Evolutionary conservation across 176 grass and related monocot species (phyloP).

Genomic region (Aegilops speltoides): DNA sequence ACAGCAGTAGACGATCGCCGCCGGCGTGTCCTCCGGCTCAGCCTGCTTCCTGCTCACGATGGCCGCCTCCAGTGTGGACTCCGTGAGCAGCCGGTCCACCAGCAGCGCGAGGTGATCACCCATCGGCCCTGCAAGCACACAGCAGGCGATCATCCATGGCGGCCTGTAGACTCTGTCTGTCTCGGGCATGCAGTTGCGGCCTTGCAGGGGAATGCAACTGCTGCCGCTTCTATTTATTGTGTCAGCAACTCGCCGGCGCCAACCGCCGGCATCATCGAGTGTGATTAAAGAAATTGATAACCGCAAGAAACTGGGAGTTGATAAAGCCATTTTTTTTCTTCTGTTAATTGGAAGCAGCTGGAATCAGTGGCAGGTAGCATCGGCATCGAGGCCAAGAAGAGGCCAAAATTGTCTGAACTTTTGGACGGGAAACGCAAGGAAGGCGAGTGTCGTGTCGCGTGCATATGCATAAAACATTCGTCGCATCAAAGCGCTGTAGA

Average conservation of each 20-base stretch:
- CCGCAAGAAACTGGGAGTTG: neutral
- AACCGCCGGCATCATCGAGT: neutral
- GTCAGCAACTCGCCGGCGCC: neutral
- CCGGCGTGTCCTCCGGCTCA: neutral
- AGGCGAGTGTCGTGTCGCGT: neutral
- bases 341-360: neutral
- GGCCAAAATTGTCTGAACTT: neutral
- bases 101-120: constrained; percentile 92
- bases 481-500: neutral
- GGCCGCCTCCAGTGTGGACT: constrained; percentile 78
- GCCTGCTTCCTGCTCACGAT: constrained; percentile 43
- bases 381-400: neutral
- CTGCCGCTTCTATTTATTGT: neutral
- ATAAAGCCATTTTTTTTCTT: neutral
- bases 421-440: neutral
- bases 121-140: constrained; percentile 44
- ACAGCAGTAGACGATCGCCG: constrained; percentile 22
- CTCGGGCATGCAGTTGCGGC: neutral
- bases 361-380: neutral
- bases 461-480: neutral
- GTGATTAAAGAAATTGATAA: neutral
- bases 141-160: neutral
- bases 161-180: neutral
- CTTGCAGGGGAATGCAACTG: neutral
- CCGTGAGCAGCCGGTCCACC: constrained; percentile 87